Conservation (phyloP, 1,139 yeast species). For the Kodamaea anthophila region DNA sequence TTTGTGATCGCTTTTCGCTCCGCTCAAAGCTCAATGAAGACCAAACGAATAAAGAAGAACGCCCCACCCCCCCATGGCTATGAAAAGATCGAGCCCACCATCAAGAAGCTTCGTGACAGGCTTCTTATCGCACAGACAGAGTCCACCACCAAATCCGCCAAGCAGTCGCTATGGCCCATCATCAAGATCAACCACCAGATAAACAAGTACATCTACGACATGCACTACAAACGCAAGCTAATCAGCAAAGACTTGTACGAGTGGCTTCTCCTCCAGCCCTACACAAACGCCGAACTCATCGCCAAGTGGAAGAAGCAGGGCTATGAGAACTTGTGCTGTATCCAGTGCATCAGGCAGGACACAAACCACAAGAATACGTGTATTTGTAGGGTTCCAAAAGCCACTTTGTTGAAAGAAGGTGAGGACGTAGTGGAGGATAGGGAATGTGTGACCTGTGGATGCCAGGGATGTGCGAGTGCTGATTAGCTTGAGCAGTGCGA, state of each 20-base stretch:
- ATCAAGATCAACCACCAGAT: slow-evolving; percentile 67
- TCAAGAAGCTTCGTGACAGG: slow-evolving; percentile 54
- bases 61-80: slow-evolving; percentile 67
- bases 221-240: slow-evolving; percentile 64
- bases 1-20: not conserved
- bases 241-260: slow-evolving; percentile 67
- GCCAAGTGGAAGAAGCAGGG: slow-evolving; percentile 93
- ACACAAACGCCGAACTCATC: slow-evolving; percentile 64
- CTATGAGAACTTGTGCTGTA: slow-evolving; percentile 80
- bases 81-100: slow-evolving; percentile 61
- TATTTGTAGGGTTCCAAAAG: slow-evolving; percentile 79
- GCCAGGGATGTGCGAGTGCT: slow-evolving; percentile 82
- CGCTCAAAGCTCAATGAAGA: slow-evolving; percentile 1
- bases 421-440: slow-evolving; percentile 33
- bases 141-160: slow-evolving; percentile 27
- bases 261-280: slow-evolving; percentile 65
- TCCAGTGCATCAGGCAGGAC: slow-evolving; percentile 71
- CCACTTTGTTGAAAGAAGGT: slow-evolving; percentile 26
- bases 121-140: slow-evolving; percentile 52
- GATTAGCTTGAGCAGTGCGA: slow-evolving; percentile 40
- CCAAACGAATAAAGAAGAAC: slow-evolving; percentile 10
- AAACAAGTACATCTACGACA: slow-evolving; percentile 68
- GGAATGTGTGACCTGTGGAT: slow-evolving; percentile 83
- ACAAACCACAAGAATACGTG: slow-evolving; percentile 66
- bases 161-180: slow-evolving; percentile 68